Evolutionary conservation across 768 basidiomycete genomes (phyloP), one percentile per base, ranked within the genome.

Genomic region (Glaciozyma antarctica): DNA sequence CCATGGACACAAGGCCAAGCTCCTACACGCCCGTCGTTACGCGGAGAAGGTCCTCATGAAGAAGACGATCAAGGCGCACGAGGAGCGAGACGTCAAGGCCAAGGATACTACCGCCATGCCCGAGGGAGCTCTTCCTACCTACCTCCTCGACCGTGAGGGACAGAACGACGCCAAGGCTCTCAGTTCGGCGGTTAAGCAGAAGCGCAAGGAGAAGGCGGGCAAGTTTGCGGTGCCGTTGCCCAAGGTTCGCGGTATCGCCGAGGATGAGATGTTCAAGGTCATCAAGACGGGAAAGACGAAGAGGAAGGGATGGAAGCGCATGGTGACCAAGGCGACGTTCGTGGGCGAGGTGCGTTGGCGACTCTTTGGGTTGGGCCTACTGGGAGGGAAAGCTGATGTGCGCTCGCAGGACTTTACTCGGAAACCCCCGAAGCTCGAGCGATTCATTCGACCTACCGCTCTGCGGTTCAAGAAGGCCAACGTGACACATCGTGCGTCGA

Each of bases 231-330:
- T 99, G 2, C 95, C 95, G 7, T 76, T 99, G 67, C 95, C 95
- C 57, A 94, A 91, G 79, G 95, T 99, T 60, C 81, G 94, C 65
- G 95, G 95, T 24, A 97, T 99, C 72, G 93, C 94, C 21, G 95
- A 99, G 77, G 95, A 98, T 73, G 95, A 99, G 81, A 95, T 92
- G 88, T 99, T 99, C 82, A 97, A 93, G 81, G 95, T 99, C 38
- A 81, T 99, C 82, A 90, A 91, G 81, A 92, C 94, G 1, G 95
- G 95, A 62, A 97, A 97, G 81, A 88, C 83, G 75, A 95, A 91
- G 79, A 85, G 83, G 74, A 99, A 98, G 78, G 83, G 88, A 22
- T 99, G 95, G 95, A 99, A 99, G 80, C 63, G 74, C 71, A 97
- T 98, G 92, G 89, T 99, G 66, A 95, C 91, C 62, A 99, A 99